Conservation (phyloP, 192 early-diverging fungal genomes). For the Ambispora gerdemannii region DNA sequence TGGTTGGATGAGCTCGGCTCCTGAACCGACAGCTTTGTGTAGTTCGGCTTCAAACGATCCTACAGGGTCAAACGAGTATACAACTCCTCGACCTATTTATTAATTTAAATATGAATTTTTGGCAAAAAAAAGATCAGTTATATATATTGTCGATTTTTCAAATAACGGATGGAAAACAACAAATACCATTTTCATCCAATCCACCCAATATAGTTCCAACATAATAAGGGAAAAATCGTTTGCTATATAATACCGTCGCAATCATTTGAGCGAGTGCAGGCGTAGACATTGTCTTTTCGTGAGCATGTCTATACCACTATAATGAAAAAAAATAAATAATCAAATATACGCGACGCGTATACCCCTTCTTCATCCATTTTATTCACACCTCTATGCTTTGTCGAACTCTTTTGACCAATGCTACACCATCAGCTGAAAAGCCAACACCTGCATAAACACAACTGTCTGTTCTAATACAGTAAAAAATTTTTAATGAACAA, state of each 20-base stretch:
- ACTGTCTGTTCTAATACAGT: slow-evolving; percentile 61
- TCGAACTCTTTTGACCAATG: slow-evolving; percentile 75
- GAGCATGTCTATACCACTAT: slow-evolving; percentile 87
- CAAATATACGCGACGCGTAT: background rate
- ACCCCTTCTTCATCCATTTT: too few species aligned
- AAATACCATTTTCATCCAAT: slow-evolving; percentile 76
- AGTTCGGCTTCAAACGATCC: slow-evolving; percentile 82
- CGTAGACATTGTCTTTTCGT: slow-evolving; percentile 83
- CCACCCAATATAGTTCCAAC: slow-evolving; percentile 87
- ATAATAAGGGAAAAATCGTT: slow-evolving; percentile 97
- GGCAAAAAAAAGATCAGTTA: slow-evolving; percentile 18
- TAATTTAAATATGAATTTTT: too few species aligned
- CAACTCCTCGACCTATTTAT: slow-evolving; percentile 72
- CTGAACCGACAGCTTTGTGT: slow-evolving; percentile 79
- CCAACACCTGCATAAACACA: slow-evolving; percentile 81
- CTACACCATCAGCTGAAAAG: slow-evolving; percentile 85
- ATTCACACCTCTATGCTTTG: slow-evolving; percentile 78
- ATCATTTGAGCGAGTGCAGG: slow-evolving; percentile 93
- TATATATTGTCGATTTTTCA: background rate
- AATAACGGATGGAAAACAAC: background rate
- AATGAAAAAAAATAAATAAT: slow-evolving; percentile 4
- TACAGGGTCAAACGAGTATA: slow-evolving; percentile 90
- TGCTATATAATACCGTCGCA: slow-evolving; percentile 84
- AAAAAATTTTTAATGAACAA: background rate
- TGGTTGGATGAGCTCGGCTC: slow-evolving; percentile 88